Evolutionary conservation across 257 asterid species (phyloP).

Genomic region (Solanum virginianum): DNA sequence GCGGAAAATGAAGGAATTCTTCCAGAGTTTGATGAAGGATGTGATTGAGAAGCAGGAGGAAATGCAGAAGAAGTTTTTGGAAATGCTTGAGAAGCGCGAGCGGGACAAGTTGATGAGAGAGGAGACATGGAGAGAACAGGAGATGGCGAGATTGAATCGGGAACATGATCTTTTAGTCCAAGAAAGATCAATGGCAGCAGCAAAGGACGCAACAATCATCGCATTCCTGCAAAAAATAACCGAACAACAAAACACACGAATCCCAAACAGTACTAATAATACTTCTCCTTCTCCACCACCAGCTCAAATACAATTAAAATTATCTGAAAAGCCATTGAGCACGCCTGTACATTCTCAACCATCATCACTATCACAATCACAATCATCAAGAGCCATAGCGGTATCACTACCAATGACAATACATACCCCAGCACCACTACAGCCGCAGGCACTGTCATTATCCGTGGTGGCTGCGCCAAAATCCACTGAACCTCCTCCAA

Average conservation of each 20-base stretch:
- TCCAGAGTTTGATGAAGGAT: constrained; percentile 36
- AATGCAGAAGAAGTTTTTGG: constrained; percentile 40
- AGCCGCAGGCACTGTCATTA: neutral
- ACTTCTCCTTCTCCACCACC: neutral
- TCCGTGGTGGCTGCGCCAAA: neutral
- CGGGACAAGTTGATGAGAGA: constrained; percentile 41
- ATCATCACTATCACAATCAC: neutral
- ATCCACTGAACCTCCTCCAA: neutral
- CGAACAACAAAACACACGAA: constrained; percentile 24
- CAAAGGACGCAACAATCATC: constrained; percentile 66
- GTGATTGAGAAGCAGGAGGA: constrained; percentile 59
- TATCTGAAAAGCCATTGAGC: neutral
- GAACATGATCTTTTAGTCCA: constrained; percentile 69
- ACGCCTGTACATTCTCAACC: neutral
- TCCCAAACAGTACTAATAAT: constrained; percentile 3
- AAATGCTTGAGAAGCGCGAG: constrained; percentile 43
- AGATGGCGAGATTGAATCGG: constrained; percentile 48
- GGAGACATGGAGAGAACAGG: constrained; percentile 66
- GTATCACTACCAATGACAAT: constrained; percentile 1
- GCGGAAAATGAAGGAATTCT: constrained; percentile 37
- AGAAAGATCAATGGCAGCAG: constrained; percentile 69
- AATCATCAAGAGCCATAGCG: neutral
- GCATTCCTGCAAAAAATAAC: constrained; percentile 54
- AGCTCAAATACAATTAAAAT: neutral
- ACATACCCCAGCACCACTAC: neutral